Conservation (phyloP, 2,329 filamentous ascomycete species). For the Aspergillus sergii region DNA sequence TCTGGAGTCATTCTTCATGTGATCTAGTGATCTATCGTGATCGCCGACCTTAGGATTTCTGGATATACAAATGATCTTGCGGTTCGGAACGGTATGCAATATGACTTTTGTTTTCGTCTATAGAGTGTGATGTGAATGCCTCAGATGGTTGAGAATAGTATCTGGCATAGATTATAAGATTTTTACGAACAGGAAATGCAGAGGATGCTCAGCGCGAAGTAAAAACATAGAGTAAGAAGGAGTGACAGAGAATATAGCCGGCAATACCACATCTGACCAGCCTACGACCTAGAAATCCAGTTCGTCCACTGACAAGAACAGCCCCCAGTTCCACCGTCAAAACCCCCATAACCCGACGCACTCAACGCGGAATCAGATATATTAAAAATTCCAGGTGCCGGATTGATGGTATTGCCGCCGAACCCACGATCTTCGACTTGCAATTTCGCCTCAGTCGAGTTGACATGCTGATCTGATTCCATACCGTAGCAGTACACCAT, state of each 20-base stretch:
- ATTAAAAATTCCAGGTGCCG: constrained; percentile 50
- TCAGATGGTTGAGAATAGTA: neutral
- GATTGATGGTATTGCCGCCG: constrained; percentile 55
- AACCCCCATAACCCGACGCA: constrained; percentile 44
- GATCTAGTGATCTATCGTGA: neutral
- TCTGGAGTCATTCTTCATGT: neutral
- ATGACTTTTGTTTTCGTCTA: neutral
- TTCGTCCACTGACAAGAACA: constrained; percentile 65
- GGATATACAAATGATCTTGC: neutral
- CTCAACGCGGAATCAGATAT: constrained; percentile 10
- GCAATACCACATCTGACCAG: neutral
- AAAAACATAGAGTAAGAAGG: neutral
- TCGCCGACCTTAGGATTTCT: neutral
- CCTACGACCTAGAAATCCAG: constrained; percentile 36
- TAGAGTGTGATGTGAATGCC: neutral
- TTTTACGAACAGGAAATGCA: neutral
- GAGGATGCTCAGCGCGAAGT: neutral
- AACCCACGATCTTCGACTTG: constrained; percentile 56
- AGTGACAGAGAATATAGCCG: neutral
- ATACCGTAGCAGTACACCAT: constrained; percentile 64
- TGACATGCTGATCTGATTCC: constrained; percentile 51
- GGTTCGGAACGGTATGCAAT: neutral
- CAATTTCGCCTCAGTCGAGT: constrained; percentile 48
- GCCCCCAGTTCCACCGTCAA: constrained; percentile 63
- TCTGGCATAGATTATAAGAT: neutral